Percentiles rank a stretch among this genome's conserved stretches.
Conservation (phyloP, 163 green algal species). For the Chloromonas sp. region DNA sequence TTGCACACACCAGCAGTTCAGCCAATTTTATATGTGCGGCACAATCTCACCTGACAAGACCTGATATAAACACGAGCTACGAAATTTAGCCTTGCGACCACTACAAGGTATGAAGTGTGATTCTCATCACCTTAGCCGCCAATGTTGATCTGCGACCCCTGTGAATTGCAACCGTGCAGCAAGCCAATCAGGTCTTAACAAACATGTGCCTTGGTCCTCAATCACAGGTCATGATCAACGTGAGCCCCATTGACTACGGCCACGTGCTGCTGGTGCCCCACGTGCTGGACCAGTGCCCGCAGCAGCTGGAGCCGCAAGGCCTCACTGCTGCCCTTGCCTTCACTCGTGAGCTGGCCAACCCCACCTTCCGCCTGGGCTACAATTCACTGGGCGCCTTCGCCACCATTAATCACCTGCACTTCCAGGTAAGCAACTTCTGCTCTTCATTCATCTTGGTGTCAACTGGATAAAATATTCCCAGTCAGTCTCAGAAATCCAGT, state of each 20-base stretch:
- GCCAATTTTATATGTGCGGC: no score
- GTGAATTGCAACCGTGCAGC: no score
- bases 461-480: neutral
- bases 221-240: slow-evolving; percentile 88
- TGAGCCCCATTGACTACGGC: slow-evolving; percentile 98
- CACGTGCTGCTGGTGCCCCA: slow-evolving; percentile 94
- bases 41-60: no score
- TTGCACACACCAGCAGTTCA: no score
- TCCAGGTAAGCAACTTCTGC: slow-evolving; percentile 58
- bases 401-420: slow-evolving; percentile 99
- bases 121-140: no score
- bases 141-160: no score
- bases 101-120: no score
- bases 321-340: slow-evolving; percentile 88
- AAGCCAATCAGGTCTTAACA: no score
- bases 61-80: no score
- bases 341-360: slow-evolving; percentile 75
- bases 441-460: neutral
- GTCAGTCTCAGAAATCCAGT: neutral
- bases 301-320: slow-evolving; percentile 50
- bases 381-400: slow-evolving; percentile 96
- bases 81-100: no score
- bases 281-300: slow-evolving; percentile 70
- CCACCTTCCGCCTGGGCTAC: slow-evolving; percentile 91
- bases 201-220: no score